Percentiles rank a stretch among this genome's conserved stretches.
These are phyloP conservation scores for Sporothrix humicola DNA, from an alignment of 2,329 filamentous ascomycete species.

Conservation along the genomic window DNA sequence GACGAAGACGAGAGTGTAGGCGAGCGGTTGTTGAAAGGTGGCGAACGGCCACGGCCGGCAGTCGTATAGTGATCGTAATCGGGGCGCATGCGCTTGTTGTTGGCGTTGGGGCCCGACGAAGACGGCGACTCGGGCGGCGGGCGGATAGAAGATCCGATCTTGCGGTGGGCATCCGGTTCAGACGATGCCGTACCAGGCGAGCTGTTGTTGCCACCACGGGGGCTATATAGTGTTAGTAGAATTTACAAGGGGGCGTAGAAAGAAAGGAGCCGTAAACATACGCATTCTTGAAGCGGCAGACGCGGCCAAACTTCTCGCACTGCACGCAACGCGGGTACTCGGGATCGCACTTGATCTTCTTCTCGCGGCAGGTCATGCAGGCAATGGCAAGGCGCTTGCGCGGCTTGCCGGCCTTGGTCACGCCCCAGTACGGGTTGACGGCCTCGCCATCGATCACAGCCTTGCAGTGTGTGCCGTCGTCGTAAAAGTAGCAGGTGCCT, in stretches of 20 bases:
- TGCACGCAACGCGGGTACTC: slow-evolving; percentile 86
- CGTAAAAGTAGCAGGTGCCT: slow-evolving; percentile 83
- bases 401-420: slow-evolving; percentile 92
- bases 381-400: slow-evolving; percentile 88
- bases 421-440: slow-evolving; percentile 90
- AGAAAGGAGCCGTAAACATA: slow-evolving; percentile 56
- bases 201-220: slow-evolving; percentile 63
- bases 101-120: neutral
- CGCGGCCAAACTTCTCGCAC: slow-evolving; percentile 86
- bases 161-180: slow-evolving; percentile 55
- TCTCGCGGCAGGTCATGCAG: slow-evolving; percentile 91
- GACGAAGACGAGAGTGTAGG: slow-evolving; percentile 36
- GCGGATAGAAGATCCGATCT: slow-evolving; percentile 43
- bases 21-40: slow-evolving; percentile 39
- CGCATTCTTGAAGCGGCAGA: slow-evolving; percentile 86
- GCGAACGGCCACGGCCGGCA: slow-evolving; percentile 41
- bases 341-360: slow-evolving; percentile 97
- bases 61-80: slow-evolving; percentile 55
- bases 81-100: slow-evolving; percentile 56
- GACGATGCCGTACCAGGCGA: slow-evolving; percentile 60
- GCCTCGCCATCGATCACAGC: slow-evolving; percentile 83
- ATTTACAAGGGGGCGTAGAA: slow-evolving; percentile 16
- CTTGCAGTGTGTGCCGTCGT: slow-evolving; percentile 82
- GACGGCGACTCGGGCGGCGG: slow-evolving; percentile 36
- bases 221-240: slow-evolving; percentile 47